A percentile compares a stretch with the other conserved stretches of the same genome.
phyloP scores from a whole-genome alignment of 2,329 filamentous ascomycete genomes.

The Pseudonectria foliicola region DNA sequence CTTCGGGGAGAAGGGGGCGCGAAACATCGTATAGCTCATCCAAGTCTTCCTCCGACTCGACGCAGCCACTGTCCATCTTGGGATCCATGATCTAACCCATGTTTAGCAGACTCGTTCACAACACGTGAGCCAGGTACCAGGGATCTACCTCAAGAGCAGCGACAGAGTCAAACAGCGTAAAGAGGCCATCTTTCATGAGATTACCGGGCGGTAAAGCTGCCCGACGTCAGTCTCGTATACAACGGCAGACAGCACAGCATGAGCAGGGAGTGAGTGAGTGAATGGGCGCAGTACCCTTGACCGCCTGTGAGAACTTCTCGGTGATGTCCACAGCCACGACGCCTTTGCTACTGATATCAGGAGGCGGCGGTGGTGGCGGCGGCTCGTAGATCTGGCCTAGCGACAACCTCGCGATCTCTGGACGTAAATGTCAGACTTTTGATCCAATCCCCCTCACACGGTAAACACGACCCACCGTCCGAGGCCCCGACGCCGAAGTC shows the following conservation, averaged over 20 bases:
- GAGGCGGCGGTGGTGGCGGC: constrained; percentile 29
- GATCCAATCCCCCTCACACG: constrained; percentile 3
- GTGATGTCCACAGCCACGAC: constrained; percentile 54
- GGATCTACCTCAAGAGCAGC: constrained; percentile 65
- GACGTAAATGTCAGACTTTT: constrained; percentile 18
- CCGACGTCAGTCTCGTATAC: constrained; percentile 17
- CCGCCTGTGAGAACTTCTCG: constrained; percentile 44
- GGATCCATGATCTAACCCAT: constrained; percentile 82
- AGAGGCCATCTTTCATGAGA: constrained; percentile 87
- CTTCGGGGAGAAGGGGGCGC: constrained; percentile 60
- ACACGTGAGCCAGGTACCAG: constrained; percentile 1
- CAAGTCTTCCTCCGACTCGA: constrained; percentile 70
- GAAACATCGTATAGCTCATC: constrained; percentile 76
- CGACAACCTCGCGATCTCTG: constrained; percentile 36
- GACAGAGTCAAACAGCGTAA: constrained; percentile 91
- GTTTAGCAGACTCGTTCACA: background rate
- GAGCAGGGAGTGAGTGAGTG: constrained; percentile 2
- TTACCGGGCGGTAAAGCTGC: constrained; percentile 71
- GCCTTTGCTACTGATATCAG: constrained; percentile 38
- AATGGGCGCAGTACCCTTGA: constrained; percentile 37
- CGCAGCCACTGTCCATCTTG: constrained; percentile 95
- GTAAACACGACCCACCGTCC: constrained; percentile 24
- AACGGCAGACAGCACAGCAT: too few relatives aligned
- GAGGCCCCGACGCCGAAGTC: constrained; percentile 28
- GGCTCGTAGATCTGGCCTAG: constrained; percentile 27